A percentile compares a stretch with the other conserved stretches of the same genome.
Evolutionary conservation across 441 rosid species (phyloP).

Genomic region (Populus hybrid): DNA sequence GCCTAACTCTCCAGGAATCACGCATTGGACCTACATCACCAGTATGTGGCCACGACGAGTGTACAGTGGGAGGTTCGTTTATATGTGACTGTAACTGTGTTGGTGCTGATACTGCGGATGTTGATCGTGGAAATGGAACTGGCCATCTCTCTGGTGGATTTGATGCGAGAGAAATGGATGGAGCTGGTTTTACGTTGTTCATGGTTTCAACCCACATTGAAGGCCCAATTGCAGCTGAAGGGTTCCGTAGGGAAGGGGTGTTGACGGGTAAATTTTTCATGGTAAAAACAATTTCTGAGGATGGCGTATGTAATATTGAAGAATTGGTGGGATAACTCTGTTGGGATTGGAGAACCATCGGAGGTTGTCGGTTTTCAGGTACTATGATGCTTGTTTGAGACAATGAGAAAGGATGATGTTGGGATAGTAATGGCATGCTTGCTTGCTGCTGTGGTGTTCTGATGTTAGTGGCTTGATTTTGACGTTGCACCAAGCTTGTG

Average conservation of each 20-base stretch:
- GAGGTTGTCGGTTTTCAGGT: conserved; percentile 28
- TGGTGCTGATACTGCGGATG: conserved; percentile 10
- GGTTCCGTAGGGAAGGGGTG: conserved; percentile 6
- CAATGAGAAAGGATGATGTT: conserved; percentile 29
- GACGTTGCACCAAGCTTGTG: conserved; percentile 18
- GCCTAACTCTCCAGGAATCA: conserved; percentile 55
- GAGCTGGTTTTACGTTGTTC: conserved; percentile 15
- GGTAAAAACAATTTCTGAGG: conserved; percentile 22
- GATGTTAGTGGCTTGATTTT: conserved; percentile 14
- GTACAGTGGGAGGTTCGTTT: conserved; percentile 23
- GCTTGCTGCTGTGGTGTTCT: conserved; percentile 36
- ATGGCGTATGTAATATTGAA: conserved; percentile 5
- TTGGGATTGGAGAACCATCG: conserved; percentile 17
- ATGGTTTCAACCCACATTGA: conserved; percentile 22
- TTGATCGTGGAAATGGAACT: conserved; percentile 21
- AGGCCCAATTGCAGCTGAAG: conserved; percentile 21
- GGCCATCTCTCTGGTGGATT: conserved; percentile 23
- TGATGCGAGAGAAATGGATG: conserved; percentile 9
- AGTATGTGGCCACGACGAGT: conserved; percentile 32
- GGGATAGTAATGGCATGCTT: conserved; percentile 29
- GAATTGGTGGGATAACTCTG: conserved; percentile 23
- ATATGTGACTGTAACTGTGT: conserved; percentile 24
- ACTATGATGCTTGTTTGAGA: conserved; percentile 22
- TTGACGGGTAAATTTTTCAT: conserved; percentile 15
- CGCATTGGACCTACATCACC: conserved; percentile 39